These are phyloP conservation scores for Penicillium sp. DNA, from an alignment of 2,329 filamentous ascomycete species.

Conservation along the genomic window DNA sequence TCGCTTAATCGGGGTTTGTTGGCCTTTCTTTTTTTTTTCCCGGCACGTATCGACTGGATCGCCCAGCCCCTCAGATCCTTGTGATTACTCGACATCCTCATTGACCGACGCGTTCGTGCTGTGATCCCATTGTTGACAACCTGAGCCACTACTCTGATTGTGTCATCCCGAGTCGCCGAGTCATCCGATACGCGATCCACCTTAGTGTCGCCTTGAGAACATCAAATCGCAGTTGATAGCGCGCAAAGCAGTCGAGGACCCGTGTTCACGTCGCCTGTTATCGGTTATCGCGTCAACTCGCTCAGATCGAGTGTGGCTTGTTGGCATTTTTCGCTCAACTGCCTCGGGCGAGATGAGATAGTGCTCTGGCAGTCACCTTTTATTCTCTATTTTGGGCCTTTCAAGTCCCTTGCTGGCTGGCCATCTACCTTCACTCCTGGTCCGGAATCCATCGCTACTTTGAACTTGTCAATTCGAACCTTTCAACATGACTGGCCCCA, in stretches of 20 bases:
- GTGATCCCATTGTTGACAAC: not conserved
- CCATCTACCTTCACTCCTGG: slow-evolving; percentile 27
- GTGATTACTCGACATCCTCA: slow-evolving; percentile 3
- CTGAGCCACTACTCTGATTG: not conserved
- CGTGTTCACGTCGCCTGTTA: not conserved
- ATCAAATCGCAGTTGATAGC: not conserved
- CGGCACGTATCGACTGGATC: slow-evolving; percentile 5
- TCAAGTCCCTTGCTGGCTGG: slow-evolving; percentile 28
- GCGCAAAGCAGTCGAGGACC: not conserved
- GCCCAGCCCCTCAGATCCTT: not conserved
- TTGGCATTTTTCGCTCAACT: not conserved
- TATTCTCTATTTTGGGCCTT: slow-evolving; percentile 20
- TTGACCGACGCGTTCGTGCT: not conserved
- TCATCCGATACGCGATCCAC: slow-evolving; percentile 3
- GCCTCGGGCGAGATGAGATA: slow-evolving; percentile 32
- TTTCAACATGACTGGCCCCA: slow-evolving; percentile 66
- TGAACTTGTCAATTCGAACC: slow-evolving; percentile 10
- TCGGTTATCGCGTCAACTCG: not conserved
- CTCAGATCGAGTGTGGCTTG: not conserved
- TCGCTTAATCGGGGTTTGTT: slow-evolving; percentile 1
- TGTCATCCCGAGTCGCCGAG: not conserved
- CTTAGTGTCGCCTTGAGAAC: not conserved
- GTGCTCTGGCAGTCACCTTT: slow-evolving; percentile 38
- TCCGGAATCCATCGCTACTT: slow-evolving; percentile 27
- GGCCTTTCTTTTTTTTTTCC: not conserved